These are phyloP conservation scores for Vigna mungo DNA, from an alignment of 306 rosid genomes.

Conservation along the genomic window DNA sequence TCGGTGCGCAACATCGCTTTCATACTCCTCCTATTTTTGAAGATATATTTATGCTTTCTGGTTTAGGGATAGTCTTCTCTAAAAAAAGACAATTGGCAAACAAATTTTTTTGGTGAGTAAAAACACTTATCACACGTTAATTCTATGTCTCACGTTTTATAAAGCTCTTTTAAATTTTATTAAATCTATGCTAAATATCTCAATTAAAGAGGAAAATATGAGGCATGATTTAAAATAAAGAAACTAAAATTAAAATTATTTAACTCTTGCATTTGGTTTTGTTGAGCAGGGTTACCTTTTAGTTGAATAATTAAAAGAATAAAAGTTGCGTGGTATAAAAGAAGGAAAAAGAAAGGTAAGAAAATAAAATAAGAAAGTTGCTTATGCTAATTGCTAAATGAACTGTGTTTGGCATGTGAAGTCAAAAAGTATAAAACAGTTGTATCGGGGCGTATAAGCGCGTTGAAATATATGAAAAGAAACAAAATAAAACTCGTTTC, in stretches of 20 bases:
- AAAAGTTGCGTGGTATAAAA: background rate
- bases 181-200: background rate
- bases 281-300: background rate
- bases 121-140: too few species aligned
- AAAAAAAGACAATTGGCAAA: too few species aligned
- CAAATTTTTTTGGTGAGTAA: background rate
- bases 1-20: constrained; percentile 45
- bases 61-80: background rate
- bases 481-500: constrained; percentile 23
- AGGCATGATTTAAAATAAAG: background rate
- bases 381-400: constrained; percentile 10
- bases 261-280: background rate
- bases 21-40: background rate
- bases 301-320: constrained; percentile 7
- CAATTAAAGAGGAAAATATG: background rate
- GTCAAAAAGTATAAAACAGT: constrained; percentile 42
- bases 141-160: background rate
- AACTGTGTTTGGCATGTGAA: constrained; percentile 41
- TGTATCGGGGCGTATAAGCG: constrained; percentile 51
- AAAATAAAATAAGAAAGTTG: constrained; percentile 33
- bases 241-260: background rate
- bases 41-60: background rate
- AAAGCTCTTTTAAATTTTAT: background rate
- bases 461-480: constrained; percentile 45
- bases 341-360: background rate